Base-by-base conservation (phyloP, 306 rosid genomes). In the Cicer arietinum region DNA sequence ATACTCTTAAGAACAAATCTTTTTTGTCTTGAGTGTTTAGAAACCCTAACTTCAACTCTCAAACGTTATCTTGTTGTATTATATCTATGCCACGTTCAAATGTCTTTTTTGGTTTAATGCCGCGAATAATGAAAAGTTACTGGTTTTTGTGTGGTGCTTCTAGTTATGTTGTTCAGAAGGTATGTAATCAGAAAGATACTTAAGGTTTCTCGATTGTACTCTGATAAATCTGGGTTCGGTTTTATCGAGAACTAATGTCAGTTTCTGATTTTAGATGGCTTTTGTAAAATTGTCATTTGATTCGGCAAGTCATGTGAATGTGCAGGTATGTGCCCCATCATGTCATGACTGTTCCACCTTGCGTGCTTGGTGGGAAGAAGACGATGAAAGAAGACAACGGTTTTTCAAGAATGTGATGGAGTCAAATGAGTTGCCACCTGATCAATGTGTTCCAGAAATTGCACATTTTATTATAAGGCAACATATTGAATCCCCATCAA, bases 351-450 rank as follows among this genome's bases (percentile, higher is more conserved):
- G 94, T 81, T 90, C 97, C 60, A 89, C 99, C 67, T 51, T 94
- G 85, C 96, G 99, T 68, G 97, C 97, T 71, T 94, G 99, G 99
- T 94, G 99, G 99, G 99, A 94, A 81, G 97, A 94, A 86, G 96
- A 94, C 42, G 99, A 92, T 61, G 99, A 92, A 22, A 89, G 99
- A 85, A 82, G 99, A 46, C 81, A 30, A 7, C 90, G 92, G 12
- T 94, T 79, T 83, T 89, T 86, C 83, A 88, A 89, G 82, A 81
- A 30, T 53, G 80, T 91, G 61, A 77, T 91, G 68, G 96, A 85
- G 37, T 86, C 96, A 12, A 87, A 94, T 61, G 73, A 17, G 65
- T 71, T 88, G 82, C 93, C 98, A 25, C 95, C 96, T 2, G 84
- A 80, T 66, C 87, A 59, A 56, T 94, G 97, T 67, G 79, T 79